Base-by-base conservation (phyloP, 306 rosid species). In the Pyrus betulifolia region DNA sequence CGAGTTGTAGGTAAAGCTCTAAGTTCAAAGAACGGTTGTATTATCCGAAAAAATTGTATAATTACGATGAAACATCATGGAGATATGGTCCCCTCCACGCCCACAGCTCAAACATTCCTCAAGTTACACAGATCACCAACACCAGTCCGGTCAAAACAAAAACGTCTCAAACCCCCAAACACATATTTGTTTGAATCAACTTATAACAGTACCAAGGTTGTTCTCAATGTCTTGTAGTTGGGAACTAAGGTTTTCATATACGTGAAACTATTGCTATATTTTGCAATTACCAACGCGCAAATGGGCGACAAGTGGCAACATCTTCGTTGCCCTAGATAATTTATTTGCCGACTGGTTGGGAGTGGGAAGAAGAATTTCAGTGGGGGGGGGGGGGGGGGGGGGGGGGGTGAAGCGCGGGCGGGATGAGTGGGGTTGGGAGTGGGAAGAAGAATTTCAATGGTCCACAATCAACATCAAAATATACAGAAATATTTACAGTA, bases 81-180 rank as follows among this genome's bases (percentile, higher is more conserved):
- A 79, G 79, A 78, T 68, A 86, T 85, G 91, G 96, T 88, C 96
- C 96, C 89, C 93, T 61, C 83, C 85, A 79, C 84, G 42, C 33
- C 23, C 62, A 69, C 31, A 65, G 51, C 69, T 65, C 72, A 85
- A 81, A 85, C 86, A 86, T 87, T 88, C 88, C 81, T 31, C 38
- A 33, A 44, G n/a, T 86, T 77, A 83, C 81, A 72, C 33, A 35
- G 23, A 63, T 79, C 82, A 40, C 72, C 72, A 80, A 75, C 55
- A 67, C 66, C 59, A 67, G 51, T 81, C 3, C 57, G 51, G 74
- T 73, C 72, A 86, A 86, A 68, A 51, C 64, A 54, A 68, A 80
- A 79, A 62, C 54, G 40, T 70, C 78, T 76, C 87, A 63, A 61
- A 83, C 62, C 76, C 82, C 74, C 54, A 61, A 80, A 49, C 66